Percentiles rank a stretch among this genome's conserved stretches.
phyloP scores from a whole-genome alignment of 805 yeast genomes.

The Metschnikowia cubensis region DNA sequence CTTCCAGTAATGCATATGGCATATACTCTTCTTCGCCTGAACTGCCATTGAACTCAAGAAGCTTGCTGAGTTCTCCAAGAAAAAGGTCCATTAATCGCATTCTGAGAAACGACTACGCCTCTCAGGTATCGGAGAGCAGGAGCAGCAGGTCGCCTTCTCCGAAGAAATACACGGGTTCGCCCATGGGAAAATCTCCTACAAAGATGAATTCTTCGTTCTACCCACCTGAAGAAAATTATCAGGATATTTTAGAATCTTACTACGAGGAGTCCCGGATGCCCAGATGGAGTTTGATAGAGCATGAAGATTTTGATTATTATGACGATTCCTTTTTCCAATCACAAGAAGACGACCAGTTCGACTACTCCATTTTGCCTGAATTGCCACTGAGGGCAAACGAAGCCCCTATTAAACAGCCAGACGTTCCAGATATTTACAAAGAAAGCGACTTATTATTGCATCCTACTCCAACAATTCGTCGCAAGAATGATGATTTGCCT shows the following conservation, averaged over 20 bases:
- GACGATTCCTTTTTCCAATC: slow-evolving; percentile 22
- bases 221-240: slow-evolving; percentile 10
- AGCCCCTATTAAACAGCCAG: slow-evolving; percentile 1
- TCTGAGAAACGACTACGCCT: slow-evolving; percentile 12
- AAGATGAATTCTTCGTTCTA: background rate
- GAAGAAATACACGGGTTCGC: slow-evolving; percentile 22
- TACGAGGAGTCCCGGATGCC: slow-evolving; percentile 15
- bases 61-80: slow-evolving; percentile 18
- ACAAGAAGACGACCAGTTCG: slow-evolving; percentile 21
- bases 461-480: slow-evolving; percentile 3
- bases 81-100: slow-evolving; percentile 5
- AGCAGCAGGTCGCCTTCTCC: slow-evolving; percentile 31
- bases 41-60: slow-evolving; percentile 9
- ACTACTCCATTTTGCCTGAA: slow-evolving; percentile 34
- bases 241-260: slow-evolving; percentile 8
- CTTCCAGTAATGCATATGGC: background rate
- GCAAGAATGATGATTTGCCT: slow-evolving; percentile 30
- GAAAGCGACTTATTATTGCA: background rate
- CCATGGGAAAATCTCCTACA: slow-evolving; percentile 7
- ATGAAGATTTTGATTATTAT: slow-evolving; percentile 13
- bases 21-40: slow-evolving; percentile 16
- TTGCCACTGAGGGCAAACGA: slow-evolving; percentile 19
- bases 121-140: slow-evolving; percentile 12
- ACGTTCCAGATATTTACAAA: background rate
- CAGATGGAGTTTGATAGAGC: slow-evolving; percentile 18